A percentile compares a stretch with the other conserved stretches of the same genome.
Conservation (phyloP, 73 alveolate genomes). For the Symbiodinium natans region DNA sequence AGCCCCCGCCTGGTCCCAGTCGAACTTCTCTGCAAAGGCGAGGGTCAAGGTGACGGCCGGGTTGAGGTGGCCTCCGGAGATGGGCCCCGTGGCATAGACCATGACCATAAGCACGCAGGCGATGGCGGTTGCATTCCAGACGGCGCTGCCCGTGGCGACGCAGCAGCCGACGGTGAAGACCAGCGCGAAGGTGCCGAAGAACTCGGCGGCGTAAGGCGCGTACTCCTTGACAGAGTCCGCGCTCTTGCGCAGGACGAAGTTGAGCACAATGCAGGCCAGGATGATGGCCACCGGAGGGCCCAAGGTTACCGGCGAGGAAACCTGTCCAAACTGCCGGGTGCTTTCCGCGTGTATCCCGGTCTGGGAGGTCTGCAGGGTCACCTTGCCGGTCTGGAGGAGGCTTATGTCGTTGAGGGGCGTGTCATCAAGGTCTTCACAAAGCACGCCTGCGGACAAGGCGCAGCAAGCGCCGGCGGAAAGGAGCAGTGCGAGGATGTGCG, state of each 20-base stretch:
- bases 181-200: constrained; percentile 3
- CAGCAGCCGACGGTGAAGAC: constrained; percentile 22
- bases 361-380: neutral
- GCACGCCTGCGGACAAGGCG: neutral
- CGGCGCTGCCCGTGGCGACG: neutral
- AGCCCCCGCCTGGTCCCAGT: neutral
- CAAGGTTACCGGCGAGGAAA: neutral
- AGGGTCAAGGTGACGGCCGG: constrained; percentile 15
- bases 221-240: neutral
- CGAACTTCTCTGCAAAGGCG: neutral
- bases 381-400: too few species aligned
- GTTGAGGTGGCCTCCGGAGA: constrained; percentile 2
- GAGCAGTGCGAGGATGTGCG: neutral
- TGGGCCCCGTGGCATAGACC: constrained; percentile 2
- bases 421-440: neutral
- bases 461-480: neutral
- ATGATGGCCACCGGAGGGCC: neutral
- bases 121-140: neutral
- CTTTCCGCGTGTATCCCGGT: neutral
- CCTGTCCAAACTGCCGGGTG: neutral
- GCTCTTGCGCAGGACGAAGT: neutral
- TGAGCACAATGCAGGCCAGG: neutral
- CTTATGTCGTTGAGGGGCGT: too few species aligned
- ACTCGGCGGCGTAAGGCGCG: constrained; percentile 10
- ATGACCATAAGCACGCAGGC: constrained; percentile 22